A percentile compares a stretch with the other conserved stretches of the same genome.
phyloP scores from a whole-genome alignment of 2,329 filamentous ascomycete species.

The Botrytis squamosa region DNA sequence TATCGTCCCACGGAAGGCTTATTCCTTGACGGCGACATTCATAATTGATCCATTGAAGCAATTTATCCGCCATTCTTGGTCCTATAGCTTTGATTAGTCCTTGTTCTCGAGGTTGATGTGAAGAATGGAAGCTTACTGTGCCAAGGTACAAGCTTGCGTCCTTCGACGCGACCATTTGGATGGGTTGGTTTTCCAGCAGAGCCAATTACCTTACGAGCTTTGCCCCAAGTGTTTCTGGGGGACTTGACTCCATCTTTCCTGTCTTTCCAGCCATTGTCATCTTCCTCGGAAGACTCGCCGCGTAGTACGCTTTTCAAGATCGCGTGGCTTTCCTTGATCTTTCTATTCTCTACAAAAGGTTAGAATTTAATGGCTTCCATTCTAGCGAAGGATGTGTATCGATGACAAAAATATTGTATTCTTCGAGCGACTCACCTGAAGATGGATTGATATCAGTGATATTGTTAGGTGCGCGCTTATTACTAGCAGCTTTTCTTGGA shows the following conservation, averaged over 20 bases:
- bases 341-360: neutral
- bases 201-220: neutral
- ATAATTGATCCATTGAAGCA: constrained; percentile 45
- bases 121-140: constrained; percentile 41
- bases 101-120: neutral
- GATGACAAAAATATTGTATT: neutral
- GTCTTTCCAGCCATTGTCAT: neutral
- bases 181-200: constrained; percentile 17
- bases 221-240: neutral
- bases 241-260: neutral
- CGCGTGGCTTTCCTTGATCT: neutral
- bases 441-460: neutral
- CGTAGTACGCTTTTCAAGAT: neutral
- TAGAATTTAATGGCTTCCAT: neutral
- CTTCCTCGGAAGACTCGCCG: neutral
- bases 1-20: constrained; percentile 33
- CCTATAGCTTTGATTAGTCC: constrained; percentile 37
- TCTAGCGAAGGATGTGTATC: neutral
- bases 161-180: constrained; percentile 39
- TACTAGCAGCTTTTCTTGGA: neutral
- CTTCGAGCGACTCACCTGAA: neutral
- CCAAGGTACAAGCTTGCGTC: constrained; percentile 46
- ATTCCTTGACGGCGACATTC: constrained; percentile 37
- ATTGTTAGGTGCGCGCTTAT: neutral
- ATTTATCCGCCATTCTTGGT: constrained; percentile 48